Conservation (phyloP, 2,329 filamentous ascomycete species). For the Teratosphaeria pseudoeucalypti region DNA sequence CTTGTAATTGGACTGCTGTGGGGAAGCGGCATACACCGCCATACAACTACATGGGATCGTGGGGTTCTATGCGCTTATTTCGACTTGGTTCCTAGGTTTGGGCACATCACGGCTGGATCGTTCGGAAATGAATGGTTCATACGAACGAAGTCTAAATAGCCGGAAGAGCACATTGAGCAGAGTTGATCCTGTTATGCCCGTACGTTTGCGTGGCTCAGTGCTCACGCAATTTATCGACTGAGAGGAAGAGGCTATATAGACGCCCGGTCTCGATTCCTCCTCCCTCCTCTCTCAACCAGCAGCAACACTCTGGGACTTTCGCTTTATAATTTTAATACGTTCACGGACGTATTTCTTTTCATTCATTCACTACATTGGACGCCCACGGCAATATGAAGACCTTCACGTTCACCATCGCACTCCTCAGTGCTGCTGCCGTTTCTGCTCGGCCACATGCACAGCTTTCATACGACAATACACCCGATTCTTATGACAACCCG, state of each 20-base stretch:
- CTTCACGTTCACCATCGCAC: background rate
- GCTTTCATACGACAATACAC: background rate
- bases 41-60: background rate
- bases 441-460: background rate
- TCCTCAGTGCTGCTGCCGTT: background rate
- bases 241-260: background rate
- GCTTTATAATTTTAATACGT: background rate
- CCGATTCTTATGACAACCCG: too few relatives aligned
- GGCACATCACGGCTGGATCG: background rate
- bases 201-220: background rate
- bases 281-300: background rate
- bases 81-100: background rate
- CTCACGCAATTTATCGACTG: too few relatives aligned
- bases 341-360: background rate
- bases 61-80: background rate
- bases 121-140: background rate
- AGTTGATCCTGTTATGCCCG: background rate
- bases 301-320: background rate
- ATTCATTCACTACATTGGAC: background rate
- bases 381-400: background rate
- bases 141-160: too few relatives aligned
- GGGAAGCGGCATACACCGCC: background rate
- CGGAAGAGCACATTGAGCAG: too few relatives aligned
- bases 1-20: background rate
- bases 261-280: background rate